These are phyloP conservation scores for Pleurotus platypus DNA, from an alignment of 768 basidiomycete genomes.

Conservation along the genomic window DNA sequence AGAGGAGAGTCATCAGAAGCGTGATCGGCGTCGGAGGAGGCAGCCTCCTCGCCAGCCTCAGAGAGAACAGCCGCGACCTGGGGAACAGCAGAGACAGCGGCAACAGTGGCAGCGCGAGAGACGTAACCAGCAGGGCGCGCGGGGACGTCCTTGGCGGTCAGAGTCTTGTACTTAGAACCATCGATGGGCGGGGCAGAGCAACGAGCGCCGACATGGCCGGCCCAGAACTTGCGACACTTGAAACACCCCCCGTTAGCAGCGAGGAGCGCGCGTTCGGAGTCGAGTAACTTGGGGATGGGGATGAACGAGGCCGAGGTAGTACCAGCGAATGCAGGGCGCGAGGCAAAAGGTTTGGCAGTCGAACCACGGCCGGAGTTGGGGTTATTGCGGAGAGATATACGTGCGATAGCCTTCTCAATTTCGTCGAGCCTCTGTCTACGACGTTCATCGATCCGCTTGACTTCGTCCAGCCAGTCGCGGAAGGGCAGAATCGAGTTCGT, in stretches of 20 bases:
- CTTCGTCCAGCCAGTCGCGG: neutral
- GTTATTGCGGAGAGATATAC: neutral
- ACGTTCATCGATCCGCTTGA: neutral
- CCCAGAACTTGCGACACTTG: no score
- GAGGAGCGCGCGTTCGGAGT: neutral
- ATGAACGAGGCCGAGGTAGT: neutral
- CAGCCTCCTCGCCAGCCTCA: neutral
- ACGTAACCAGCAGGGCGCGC: no score
- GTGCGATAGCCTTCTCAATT: neutral
- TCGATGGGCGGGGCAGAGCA: neutral
- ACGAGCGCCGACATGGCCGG: neutral
- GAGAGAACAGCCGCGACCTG: neutral
- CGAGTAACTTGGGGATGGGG: neutral
- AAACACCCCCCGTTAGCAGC: neutral
- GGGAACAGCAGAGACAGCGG: neutral
- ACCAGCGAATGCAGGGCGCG: neutral
- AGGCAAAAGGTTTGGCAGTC: neutral
- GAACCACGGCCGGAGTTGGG: neutral
- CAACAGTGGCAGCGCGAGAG: neutral
- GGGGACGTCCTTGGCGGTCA: neutral
- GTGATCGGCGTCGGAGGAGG: neutral
- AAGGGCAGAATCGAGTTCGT: neutral
- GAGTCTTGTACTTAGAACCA: neutral
- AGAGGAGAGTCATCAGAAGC: neutral
- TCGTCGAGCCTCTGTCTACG: neutral